Conservation (phyloP, 352 stramenopile species). For the Sclerospora graminicola region DNA sequence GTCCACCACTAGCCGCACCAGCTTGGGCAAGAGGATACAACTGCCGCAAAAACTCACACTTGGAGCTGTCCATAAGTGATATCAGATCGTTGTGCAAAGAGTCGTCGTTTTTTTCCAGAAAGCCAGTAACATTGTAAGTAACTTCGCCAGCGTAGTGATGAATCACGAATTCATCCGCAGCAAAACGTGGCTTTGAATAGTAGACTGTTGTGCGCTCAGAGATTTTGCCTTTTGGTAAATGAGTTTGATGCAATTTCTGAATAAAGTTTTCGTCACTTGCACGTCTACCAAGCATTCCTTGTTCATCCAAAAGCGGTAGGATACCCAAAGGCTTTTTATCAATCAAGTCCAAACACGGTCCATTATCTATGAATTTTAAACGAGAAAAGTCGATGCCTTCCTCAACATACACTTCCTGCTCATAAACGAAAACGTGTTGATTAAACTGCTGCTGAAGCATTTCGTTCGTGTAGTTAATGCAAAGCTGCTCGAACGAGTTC, state of each 20-base stretch:
- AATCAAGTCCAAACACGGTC: constrained; percentile 88
- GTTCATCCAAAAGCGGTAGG: constrained; percentile 92
- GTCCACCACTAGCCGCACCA: constrained; percentile 12
- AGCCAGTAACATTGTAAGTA: constrained; percentile 92
- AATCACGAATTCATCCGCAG: constrained; percentile 93
- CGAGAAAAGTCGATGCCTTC: constrained; percentile 92
- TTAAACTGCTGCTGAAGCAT: constrained; percentile 94
- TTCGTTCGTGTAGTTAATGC: constrained; percentile 95
- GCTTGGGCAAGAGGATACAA: constrained; percentile 54
- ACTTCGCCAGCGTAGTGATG: constrained; percentile 96
- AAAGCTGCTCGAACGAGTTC: constrained; percentile 94
- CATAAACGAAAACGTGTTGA: constrained; percentile 95
- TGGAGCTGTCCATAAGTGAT: constrained; percentile 79
- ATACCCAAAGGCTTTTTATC: constrained; percentile 90
- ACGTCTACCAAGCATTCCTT: constrained; percentile 87
- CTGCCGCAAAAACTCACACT: constrained; percentile 67
- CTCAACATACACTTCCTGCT: constrained; percentile 95
- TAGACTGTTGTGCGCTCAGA: constrained; percentile 69
- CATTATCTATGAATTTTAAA: constrained; percentile 90
- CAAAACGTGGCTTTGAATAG: constrained; percentile 79
- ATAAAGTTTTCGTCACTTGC: constrained; percentile 89
- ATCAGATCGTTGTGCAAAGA: constrained; percentile 89
- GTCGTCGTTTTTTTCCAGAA: constrained; percentile 98
- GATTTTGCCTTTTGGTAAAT: constrained; percentile 68
- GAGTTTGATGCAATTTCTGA: constrained; percentile 86